Evolutionary conservation across 2,329 filamentous ascomycete genomes (phyloP).

Genomic region (Esteya vermicola): DNA sequence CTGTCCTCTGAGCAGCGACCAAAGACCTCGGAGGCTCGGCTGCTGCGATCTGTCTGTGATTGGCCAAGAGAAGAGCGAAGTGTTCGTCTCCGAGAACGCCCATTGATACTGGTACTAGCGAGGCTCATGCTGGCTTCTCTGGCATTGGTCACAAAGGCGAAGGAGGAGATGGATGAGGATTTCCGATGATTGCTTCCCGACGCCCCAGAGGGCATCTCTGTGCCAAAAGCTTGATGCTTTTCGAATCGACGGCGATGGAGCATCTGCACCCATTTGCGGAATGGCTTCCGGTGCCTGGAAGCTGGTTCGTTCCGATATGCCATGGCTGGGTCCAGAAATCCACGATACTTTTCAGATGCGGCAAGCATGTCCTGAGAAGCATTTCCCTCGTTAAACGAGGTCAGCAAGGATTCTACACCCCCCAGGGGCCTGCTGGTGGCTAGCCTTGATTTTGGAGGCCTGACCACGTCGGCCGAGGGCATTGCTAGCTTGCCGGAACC

Average conservation of each 20-base stretch:
- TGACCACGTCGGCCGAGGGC: too few species aligned
- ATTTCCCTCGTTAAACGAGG: neutral
- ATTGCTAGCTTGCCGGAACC: too few species aligned
- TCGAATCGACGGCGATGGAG: conserved; percentile 43
- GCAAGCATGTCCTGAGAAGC: neutral
- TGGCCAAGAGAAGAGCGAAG: conserved; percentile 38
- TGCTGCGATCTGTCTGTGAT: conserved; percentile 48
- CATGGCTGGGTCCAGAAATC: neutral
- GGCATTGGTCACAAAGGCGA: conserved; percentile 65
- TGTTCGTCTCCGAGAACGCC: conserved; percentile 40
- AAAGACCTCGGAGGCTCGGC: conserved; percentile 45
- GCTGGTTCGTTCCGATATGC: neutral
- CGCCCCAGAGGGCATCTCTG: too few species aligned
- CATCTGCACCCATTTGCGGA: conserved; percentile 60
- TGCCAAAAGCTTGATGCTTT: too few species aligned
- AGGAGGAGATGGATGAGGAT: conserved; percentile 59
- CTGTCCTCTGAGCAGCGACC: conserved; percentile 52
- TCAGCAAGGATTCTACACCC: too few species aligned
- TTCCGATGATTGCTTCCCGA: conserved; percentile 36
- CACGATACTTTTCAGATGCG: neutral
- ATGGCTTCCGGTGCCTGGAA: conserved; percentile 27
- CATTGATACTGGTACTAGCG: conserved; percentile 54
- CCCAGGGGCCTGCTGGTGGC: too few species aligned
- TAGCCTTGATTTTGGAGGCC: too few species aligned
- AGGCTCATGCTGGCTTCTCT: conserved; percentile 72